A percentile compares a stretch with the other conserved stretches of the same genome.
phyloP scores from a whole-genome alignment of 2,329 filamentous ascomycete genomes.

The Neurospora sp. region DNA sequence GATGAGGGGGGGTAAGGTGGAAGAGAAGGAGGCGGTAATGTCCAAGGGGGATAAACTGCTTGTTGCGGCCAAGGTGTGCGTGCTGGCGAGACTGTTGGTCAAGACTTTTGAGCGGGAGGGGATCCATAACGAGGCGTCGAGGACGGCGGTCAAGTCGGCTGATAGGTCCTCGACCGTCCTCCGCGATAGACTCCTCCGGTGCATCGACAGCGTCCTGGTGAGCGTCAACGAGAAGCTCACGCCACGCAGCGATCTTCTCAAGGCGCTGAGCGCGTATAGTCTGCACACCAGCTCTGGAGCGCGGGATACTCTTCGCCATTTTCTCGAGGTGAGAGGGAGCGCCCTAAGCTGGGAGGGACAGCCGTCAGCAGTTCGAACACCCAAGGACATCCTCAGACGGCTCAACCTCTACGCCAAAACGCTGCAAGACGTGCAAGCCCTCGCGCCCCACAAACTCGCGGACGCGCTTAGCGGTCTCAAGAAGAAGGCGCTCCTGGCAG shows the following conservation, averaged over 20 bases:
- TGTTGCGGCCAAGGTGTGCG: conserved; percentile 59
- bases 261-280: conserved; percentile 73
- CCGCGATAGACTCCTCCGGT: conserved; percentile 52
- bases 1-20: conserved; percentile 18
- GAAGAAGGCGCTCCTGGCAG: conserved; percentile 60
- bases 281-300: conserved; percentile 72
- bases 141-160: conserved; percentile 24
- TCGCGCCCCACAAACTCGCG: conserved; percentile 64
- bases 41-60: conserved; percentile 39
- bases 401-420: conserved; percentile 69
- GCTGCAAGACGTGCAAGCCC: conserved; percentile 62
- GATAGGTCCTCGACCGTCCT: conserved; percentile 47
- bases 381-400: conserved; percentile 49
- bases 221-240: conserved; percentile 43
- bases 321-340: conserved; percentile 62
- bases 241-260: conserved; percentile 45
- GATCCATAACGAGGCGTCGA: conserved; percentile 46
- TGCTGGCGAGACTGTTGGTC: conserved; percentile 64
- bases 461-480: conserved; percentile 63
- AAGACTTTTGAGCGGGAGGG: conserved; percentile 53
- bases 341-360: conserved; percentile 45
- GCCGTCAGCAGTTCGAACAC: conserved; percentile 19
- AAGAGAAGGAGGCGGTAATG: not conserved
- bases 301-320: conserved; percentile 68
- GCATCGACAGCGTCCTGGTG: conserved; percentile 60